Percentiles rank a stretch among this genome's conserved stretches.
phyloP scores from a whole-genome alignment of 306 rosid species.

The Trichosanthes cucumerina region DNA sequence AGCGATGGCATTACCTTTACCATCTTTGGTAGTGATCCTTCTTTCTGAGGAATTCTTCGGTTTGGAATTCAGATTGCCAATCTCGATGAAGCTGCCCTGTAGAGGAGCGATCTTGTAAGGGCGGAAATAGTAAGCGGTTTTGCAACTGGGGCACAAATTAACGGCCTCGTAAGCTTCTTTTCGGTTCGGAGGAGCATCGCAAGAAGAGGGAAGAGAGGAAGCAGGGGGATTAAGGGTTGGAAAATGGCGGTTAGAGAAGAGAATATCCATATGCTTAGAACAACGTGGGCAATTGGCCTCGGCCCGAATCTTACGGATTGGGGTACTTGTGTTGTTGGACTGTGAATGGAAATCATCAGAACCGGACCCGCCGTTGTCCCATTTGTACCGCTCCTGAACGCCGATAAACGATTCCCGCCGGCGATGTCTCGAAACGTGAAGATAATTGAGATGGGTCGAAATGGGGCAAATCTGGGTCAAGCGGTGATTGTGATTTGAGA shows the following conservation, averaged over 20 bases:
- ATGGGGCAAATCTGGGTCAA: slow-evolving; percentile 30
- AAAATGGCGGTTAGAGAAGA: slow-evolving; percentile 50
- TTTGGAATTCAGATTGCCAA: slow-evolving; percentile 39
- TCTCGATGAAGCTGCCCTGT: slow-evolving; percentile 85
- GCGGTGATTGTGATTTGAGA: slow-evolving; percentile 22
- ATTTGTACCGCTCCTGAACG: slow-evolving; percentile 72
- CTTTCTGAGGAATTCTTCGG: slow-evolving; percentile 25
- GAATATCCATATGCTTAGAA: slow-evolving; percentile 56
- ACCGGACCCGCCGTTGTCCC: slow-evolving; percentile 97
- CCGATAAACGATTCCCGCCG: slow-evolving; percentile 44
- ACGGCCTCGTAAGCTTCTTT: slow-evolving; percentile 40
- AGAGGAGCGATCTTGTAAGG: slow-evolving; percentile 56
- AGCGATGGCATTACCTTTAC: slow-evolving; percentile 13
- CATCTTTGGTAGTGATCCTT: slow-evolving; percentile 20
- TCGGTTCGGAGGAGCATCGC: slow-evolving; percentile 4
- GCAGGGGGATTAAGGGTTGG: slow-evolving; percentile 29
- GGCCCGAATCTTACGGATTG: slow-evolving; percentile 60
- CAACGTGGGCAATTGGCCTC: slow-evolving; percentile 94
- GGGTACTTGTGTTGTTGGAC: neutral
- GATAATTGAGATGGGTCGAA: slow-evolving; percentile 45
- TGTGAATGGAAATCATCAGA: slow-evolving; percentile 33
- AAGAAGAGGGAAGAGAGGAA: neutral
- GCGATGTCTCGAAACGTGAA: slow-evolving; percentile 28
- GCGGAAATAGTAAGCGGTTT: slow-evolving; percentile 70
- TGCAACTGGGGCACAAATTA: slow-evolving; percentile 80